Evolutionary conservation across 768 basidiomycete genomes (phyloP).

Genomic region (Suillus tomentosus): DNA sequence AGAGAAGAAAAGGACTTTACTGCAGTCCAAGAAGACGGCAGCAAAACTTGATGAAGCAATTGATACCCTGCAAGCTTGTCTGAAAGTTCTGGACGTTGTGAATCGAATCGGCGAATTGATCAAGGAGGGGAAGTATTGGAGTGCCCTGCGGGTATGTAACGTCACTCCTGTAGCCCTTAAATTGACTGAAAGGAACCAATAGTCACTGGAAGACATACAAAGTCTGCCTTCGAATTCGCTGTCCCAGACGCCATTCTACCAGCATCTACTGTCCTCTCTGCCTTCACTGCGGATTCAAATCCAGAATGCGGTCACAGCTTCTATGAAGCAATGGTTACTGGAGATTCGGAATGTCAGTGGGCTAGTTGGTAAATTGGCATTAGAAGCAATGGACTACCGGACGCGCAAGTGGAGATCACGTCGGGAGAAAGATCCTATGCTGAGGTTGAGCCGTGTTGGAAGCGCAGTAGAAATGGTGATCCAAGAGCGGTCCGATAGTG

Average conservation of each 20-base stretch:
- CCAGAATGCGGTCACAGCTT: slow-evolving; percentile 91
- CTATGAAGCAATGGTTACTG: slow-evolving; percentile 95
- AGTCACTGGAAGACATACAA: slow-evolving; percentile 96
- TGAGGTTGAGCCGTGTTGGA: slow-evolving; percentile 77
- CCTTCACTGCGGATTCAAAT: slow-evolving; percentile 89
- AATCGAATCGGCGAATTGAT: slow-evolving; percentile 94
- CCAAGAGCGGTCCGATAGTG: slow-evolving; percentile 93
- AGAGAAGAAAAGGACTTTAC: slow-evolving; percentile 88
- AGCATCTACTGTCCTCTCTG: slow-evolving; percentile 86
- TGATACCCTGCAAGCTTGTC: slow-evolving; percentile 90
- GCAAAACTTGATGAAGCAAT: slow-evolving; percentile 96
- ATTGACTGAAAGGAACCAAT: slow-evolving; percentile 54
- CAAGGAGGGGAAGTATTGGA: slow-evolving; percentile 93
- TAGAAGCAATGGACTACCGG: slow-evolving; percentile 87
- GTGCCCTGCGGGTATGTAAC: slow-evolving; percentile 84
- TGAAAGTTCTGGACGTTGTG: slow-evolving; percentile 91
- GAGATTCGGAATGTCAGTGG: slow-evolving; percentile 90
- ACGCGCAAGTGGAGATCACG: slow-evolving; percentile 80
- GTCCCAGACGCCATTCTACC: slow-evolving; percentile 91
- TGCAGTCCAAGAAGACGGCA: slow-evolving; percentile 91
- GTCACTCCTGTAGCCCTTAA: slow-evolving; percentile 93
- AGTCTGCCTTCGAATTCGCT: slow-evolving; percentile 86
- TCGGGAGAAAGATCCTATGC: slow-evolving; percentile 81
- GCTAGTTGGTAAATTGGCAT: slow-evolving; percentile 81
- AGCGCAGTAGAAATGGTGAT: slow-evolving; percentile 92